Conservation (phyloP, 192 early-diverging fungal genomes). For the Powellomyces hirtus region DNA sequence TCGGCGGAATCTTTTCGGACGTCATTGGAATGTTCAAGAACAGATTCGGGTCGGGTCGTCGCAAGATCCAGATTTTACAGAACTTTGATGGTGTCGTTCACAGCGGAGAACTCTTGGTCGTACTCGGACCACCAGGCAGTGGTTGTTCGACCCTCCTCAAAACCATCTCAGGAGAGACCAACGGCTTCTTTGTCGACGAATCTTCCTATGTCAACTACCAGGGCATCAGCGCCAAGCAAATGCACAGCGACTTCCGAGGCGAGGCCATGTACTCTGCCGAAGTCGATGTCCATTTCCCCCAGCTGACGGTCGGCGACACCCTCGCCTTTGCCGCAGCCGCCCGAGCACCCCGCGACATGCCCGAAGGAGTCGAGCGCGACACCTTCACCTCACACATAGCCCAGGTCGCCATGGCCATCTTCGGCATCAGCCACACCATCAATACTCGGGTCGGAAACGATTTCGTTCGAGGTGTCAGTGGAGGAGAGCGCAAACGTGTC, state of each 20-base stretch:
- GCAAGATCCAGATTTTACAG: conserved; percentile 13
- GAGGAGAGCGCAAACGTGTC: conserved; percentile 66
- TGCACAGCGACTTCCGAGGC: conserved; percentile 64
- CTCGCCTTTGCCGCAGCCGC: conserved; percentile 71
- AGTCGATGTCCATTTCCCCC: conserved; percentile 76
- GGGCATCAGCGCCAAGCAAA: conserved; percentile 60
- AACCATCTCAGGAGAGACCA: conserved; percentile 4
- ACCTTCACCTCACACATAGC: conserved; percentile 44
- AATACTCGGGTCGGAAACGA: conserved; percentile 52
- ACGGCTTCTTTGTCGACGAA: conserved; percentile 6
- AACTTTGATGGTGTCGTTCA: conserved; percentile 16
- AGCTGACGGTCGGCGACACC: conserved; percentile 74
- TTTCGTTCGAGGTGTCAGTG: conserved; percentile 57
- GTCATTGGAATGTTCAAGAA: background rate
- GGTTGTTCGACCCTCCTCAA: conserved; percentile 14
- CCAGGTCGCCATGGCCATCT: conserved; percentile 37
- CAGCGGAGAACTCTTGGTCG: conserved; percentile 13
- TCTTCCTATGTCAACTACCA: conserved; percentile 56
- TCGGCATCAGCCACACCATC: conserved; percentile 29
- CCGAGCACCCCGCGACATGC: conserved; percentile 18
- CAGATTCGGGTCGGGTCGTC: background rate
- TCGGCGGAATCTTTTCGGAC: conserved; percentile 1
- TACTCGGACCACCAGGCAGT: conserved; percentile 15
- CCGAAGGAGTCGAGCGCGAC: conserved; percentile 36
- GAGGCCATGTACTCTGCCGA: conserved; percentile 81